Evolutionary conservation across 192 early-diverging fungal genomes (phyloP).

Genomic region (Gryganskiella cystojenkinii): DNA sequence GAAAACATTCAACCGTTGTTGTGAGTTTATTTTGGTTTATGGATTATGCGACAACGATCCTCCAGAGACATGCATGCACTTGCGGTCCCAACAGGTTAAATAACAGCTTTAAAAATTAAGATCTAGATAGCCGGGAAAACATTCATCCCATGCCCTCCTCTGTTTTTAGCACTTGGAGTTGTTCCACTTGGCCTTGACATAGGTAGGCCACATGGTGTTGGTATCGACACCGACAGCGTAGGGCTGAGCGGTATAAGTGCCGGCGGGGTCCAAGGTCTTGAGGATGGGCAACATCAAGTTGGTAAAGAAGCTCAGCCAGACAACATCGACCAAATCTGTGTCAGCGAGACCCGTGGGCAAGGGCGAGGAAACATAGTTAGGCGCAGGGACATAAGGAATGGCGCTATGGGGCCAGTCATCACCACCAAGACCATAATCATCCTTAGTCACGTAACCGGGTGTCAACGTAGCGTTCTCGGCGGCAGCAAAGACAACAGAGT

Average conservation of each 20-base stretch:
- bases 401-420: conserved; percentile 61
- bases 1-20: no score
- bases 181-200: conserved; percentile 48
- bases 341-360: conserved; percentile 46
- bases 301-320: conserved; percentile 56
- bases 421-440: conserved; percentile 59
- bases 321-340: conserved; percentile 50
- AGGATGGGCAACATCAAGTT: conserved; percentile 41
- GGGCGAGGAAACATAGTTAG: conserved; percentile 56
- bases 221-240: conserved; percentile 32
- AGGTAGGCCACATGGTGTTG: conserved; percentile 50
- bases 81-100: no score
- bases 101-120: no score
- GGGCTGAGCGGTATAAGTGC: conserved; percentile 9
- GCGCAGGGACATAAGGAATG: conserved; percentile 45
- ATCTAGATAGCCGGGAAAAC: no score
- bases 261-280: conserved; percentile 40
- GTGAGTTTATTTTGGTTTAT: no score
- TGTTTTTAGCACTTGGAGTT: conserved; percentile 26
- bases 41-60: no score
- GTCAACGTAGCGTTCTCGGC: conserved; percentile 44
- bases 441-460: conserved; percentile 61
- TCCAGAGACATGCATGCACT: no score
- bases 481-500: background rate
- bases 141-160: no score